Base-by-base conservation (phyloP, 2,329 filamentous ascomycete species). In the Colletotrichum eremochloae region DNA sequence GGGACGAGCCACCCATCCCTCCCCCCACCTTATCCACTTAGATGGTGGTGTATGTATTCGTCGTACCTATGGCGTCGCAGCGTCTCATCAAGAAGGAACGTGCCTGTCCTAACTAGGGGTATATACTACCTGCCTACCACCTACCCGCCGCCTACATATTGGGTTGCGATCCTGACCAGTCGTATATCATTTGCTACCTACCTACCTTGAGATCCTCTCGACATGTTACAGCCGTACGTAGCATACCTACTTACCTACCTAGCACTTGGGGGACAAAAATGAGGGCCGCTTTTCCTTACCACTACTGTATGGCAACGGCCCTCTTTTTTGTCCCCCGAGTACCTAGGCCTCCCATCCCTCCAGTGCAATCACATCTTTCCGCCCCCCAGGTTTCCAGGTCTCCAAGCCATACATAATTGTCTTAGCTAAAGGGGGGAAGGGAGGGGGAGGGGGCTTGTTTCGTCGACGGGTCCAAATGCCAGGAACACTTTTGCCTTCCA, bases 1-100 rank as follows among this genome's bases (percentile, higher is more conserved):
- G 62, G 62, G 38, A 56, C 62, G 62, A 24, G 55, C 55, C 55
- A 29, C 56, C 50, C 50, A 38, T 46, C 24, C 48, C 24, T 42
- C 50, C 50, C 38, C 55, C 38, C 46, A 53, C 48, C 18, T 36
- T 24, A 48, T 46, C 44, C 44, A 15, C 12, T 7, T 48, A 12
- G 8, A 48, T 11, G 44, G 7, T n/a, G 24, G 24, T 24, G 24
- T 24, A 24, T 24, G 44, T 33, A 46, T 44, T 44, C 44, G 11
- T 44, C 44, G 11, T 29, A 8, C 36, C 46, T 36, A n/a, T 14
- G 15, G n/a, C 11, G 24, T 50, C 42, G 12, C 33, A 36, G 44
- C 11, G 31, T 50, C 42, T 63, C 38, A 18, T 15, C 24, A 7
- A 9, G n/a, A 29, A 52, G 48, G 61, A 40, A 40, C 56, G 24